Conservation (phyloP, 257 asterid species). For the Lycium ferocissimum region DNA sequence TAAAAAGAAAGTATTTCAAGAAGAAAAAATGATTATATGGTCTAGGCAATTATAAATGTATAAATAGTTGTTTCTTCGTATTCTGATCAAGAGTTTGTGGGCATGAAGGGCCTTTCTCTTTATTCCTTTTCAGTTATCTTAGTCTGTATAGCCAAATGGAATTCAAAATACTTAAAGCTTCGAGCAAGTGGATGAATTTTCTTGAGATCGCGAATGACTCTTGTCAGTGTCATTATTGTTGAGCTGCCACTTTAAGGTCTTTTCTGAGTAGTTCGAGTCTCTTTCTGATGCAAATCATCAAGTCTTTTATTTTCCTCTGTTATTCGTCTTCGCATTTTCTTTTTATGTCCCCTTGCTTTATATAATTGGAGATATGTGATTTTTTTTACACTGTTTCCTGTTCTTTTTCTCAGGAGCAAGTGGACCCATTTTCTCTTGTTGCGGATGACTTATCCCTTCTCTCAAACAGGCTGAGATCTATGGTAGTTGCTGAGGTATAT, state of each 20-base stretch:
- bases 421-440: slow-evolving; percentile 96
- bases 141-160: not conserved
- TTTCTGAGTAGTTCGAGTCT: not conserved
- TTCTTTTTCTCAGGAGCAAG: slow-evolving; percentile 64
- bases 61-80: not conserved
- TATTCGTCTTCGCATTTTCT: slow-evolving; percentile 9
- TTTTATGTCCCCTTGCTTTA: not conserved
- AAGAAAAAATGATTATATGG: not conserved
- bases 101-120: not conserved
- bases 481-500: slow-evolving; percentile 96
- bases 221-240: slow-evolving; percentile 7
- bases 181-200: slow-evolving; percentile 6
- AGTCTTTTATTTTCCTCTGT: slow-evolving; percentile 8
- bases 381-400: not conserved
- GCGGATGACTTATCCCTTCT: slow-evolving; percentile 89
- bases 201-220: not conserved
- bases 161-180: slow-evolving; percentile 9
- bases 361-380: slow-evolving; percentile 19
- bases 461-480: slow-evolving; percentile 85
- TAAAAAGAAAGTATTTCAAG: not conserved
- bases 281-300: not conserved
- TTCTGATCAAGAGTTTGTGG: not conserved
- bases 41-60: not conserved
- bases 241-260: not conserved
- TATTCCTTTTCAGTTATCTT: slow-evolving; percentile 15